Conservation (phyloP, 1,284 basidiomycete species). For the Xanthoconium separans region DNA sequence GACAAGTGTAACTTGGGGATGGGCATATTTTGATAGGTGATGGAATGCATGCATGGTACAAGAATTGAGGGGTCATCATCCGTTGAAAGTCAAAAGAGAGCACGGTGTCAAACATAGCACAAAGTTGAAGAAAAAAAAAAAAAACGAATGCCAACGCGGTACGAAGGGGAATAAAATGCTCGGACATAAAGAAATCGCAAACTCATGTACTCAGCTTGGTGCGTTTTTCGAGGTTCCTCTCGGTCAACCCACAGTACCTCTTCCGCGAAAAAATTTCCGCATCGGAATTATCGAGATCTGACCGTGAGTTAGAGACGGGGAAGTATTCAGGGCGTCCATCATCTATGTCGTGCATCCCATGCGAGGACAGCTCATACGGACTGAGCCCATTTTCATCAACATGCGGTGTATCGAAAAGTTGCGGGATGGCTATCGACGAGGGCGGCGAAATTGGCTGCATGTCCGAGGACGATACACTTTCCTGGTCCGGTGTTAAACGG, state of each 20-base stretch:
- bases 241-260: conserved; percentile 21
- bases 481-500: conserved; percentile 34
- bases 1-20: conserved; percentile 21
- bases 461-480: conserved; percentile 36
- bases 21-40: conserved; percentile 25
- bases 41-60: conserved; percentile 32
- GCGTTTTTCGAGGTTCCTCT: conserved; percentile 28
- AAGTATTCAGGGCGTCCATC: conserved; percentile 36
- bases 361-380: conserved; percentile 30
- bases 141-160: neutral
- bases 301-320: conserved; percentile 43
- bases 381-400: conserved; percentile 25
- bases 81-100: conserved; percentile 20
- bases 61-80: conserved; percentile 21
- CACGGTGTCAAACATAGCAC: conserved; percentile 17
- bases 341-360: conserved; percentile 21
- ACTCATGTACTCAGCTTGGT: conserved; percentile 30
- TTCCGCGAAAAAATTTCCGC: conserved; percentile 26
- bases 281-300: conserved; percentile 35
- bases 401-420: conserved; percentile 27
- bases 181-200: conserved; percentile 1
- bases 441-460: conserved; percentile 36
- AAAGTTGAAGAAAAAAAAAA: neutral
- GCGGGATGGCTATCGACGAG: conserved; percentile 30
- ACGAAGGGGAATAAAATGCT: conserved; percentile 2